Conservation (phyloP, 2,329 filamentous ascomycete genomes). For the Aspergillus flavus region DNA sequence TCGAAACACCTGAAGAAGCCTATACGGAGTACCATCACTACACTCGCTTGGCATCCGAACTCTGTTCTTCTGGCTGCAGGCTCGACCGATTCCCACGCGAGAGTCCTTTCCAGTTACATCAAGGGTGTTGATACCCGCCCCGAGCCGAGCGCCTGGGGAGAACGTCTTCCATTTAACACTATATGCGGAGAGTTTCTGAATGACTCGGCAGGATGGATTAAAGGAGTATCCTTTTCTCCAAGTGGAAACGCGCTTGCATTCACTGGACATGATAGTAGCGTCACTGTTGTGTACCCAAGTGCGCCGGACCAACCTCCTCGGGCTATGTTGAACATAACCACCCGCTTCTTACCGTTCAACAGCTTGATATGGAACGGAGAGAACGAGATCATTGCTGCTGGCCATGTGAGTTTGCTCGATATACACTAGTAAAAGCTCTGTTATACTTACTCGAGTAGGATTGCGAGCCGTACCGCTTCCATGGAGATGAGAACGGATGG, state of each 20-base stretch:
- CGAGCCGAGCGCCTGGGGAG: slow-evolving; percentile 87
- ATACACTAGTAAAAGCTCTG: neutral
- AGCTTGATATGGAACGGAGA: slow-evolving; percentile 91
- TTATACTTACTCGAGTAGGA: slow-evolving; percentile 45
- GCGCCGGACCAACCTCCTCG: slow-evolving; percentile 86
- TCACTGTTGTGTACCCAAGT: slow-evolving; percentile 93
- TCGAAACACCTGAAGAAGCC: slow-evolving; percentile 99
- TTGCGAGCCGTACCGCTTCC: slow-evolving; percentile 86
- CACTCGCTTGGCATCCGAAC: slow-evolving; percentile 95
- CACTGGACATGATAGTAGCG: slow-evolving; percentile 90
- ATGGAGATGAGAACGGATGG: slow-evolving; percentile 79
- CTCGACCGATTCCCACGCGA: slow-evolving; percentile 94
- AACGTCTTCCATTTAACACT: slow-evolving; percentile 95
- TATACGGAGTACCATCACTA: slow-evolving; percentile 94
- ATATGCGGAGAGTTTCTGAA: slow-evolving; percentile 97
- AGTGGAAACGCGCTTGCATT: slow-evolving; percentile 93
- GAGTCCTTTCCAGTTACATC: slow-evolving; percentile 94
- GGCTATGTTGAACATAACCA: slow-evolving; percentile 87
- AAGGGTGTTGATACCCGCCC: slow-evolving; percentile 89
- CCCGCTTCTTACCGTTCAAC: slow-evolving; percentile 88
- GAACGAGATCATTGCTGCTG: slow-evolving; percentile 90
- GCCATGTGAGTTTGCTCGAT: slow-evolving; percentile 62
- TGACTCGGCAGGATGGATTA: slow-evolving; percentile 95
- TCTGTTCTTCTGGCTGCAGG: slow-evolving; percentile 91
- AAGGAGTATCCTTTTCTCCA: slow-evolving; percentile 89